Evolutionary conservation across 345 rosid genomes (phyloP).

Genomic region (Citrus cavaleriei): DNA sequence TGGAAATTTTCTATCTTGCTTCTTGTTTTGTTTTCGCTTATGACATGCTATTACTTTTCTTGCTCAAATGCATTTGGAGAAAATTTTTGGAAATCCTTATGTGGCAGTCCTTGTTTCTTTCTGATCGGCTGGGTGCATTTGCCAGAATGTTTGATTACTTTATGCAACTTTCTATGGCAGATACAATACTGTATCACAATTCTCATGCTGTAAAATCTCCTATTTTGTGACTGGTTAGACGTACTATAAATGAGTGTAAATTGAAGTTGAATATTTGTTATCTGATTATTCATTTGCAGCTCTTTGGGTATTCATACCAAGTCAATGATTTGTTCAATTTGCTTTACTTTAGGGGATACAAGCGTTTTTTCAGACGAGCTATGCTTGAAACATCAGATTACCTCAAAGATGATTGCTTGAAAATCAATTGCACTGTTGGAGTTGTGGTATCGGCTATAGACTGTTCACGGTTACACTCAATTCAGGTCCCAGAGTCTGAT

Average conservation of each 20-base stretch:
- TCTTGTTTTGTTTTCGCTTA: too few relatives aligned
- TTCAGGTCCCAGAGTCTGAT: conserved; percentile 59
- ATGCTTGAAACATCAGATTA: conserved; percentile 64
- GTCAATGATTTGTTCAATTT: conserved; percentile 1
- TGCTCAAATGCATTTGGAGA: too few relatives aligned
- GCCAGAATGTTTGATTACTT: neutral
- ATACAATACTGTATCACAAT: neutral
- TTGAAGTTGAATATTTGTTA: neutral
- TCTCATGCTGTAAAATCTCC: neutral
- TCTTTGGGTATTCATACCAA: neutral
- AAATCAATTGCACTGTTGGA: conserved; percentile 68
- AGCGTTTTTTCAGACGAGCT: conserved; percentile 64
- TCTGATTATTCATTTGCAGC: neutral
- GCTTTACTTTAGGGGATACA: conserved; percentile 56
- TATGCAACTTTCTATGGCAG: neutral
- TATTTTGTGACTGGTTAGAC: neutral
- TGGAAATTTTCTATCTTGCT: too few relatives aligned
- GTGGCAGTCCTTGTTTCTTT: neutral
- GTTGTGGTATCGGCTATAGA: conserved; percentile 56
- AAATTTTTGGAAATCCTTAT: too few relatives aligned
- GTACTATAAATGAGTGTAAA: neutral
- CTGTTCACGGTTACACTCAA: conserved; percentile 38
- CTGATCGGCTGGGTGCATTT: neutral
- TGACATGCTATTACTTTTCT: too few relatives aligned
- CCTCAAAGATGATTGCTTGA: conserved; percentile 64